A percentile compares a stretch with the other conserved stretches of the same genome.
Evolutionary conservation across 2,329 filamentous ascomycete species (phyloP).

Genomic region (Alternaria angustiovoidea): DNA sequence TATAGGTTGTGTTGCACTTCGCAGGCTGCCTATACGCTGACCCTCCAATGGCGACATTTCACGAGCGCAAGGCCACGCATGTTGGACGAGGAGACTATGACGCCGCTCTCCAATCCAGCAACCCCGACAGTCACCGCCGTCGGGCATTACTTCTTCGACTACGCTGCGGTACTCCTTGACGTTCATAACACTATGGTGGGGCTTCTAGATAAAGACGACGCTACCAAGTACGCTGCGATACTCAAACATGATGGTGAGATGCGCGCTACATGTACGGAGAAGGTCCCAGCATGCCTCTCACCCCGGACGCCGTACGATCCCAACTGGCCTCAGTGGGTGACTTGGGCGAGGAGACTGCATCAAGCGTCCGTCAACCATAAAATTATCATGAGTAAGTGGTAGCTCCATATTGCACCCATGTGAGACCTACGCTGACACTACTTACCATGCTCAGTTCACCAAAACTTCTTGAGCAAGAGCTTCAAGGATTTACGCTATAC

Average conservation of each 20-base stretch:
- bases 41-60: conserved; percentile 45
- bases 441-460: conserved; percentile 37
- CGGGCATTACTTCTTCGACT: conserved; percentile 44
- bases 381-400: conserved; percentile 51
- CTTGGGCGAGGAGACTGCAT: conserved; percentile 52
- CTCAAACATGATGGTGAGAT: conserved; percentile 53
- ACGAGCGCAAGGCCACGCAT: conserved; percentile 45
- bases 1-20: conserved; percentile 51
- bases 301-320: conserved; percentile 43
- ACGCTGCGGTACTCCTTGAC: conserved; percentile 50
- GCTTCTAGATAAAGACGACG: conserved; percentile 41
- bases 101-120: conserved; percentile 25
- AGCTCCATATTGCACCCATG: neutral
- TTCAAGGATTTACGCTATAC: conserved; percentile 54
- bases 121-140: conserved; percentile 43
- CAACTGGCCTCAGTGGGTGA: conserved; percentile 52
- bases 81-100: conserved; percentile 50
- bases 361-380: conserved; percentile 54
- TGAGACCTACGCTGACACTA: neutral
- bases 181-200: conserved; percentile 51
- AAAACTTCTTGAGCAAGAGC: conserved; percentile 53
- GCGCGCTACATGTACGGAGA: conserved; percentile 44
- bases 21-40: conserved; percentile 49
- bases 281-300: conserved; percentile 48
- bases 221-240: conserved; percentile 52